Evolutionary conservation across 1,139 yeast genomes (phyloP).

Genomic region (Candida dubliniensis): DNA sequence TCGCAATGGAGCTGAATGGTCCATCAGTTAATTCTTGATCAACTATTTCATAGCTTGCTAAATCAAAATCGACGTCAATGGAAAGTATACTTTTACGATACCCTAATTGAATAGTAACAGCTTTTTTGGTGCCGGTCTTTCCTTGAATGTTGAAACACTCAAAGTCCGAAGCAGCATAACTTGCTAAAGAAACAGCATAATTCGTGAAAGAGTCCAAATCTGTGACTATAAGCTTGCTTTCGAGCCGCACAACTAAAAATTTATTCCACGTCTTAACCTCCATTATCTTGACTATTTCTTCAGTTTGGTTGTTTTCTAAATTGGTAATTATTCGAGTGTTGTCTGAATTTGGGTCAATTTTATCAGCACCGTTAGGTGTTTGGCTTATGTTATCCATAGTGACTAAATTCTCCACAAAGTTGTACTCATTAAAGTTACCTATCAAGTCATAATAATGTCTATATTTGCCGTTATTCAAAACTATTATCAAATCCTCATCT

Average conservation of each 20-base stretch:
- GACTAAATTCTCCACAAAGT: slow-evolving; percentile 32
- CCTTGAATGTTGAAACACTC: slow-evolving; percentile 14
- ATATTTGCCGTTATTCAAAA: slow-evolving; percentile 55
- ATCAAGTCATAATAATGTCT: slow-evolving; percentile 69
- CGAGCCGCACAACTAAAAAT: slow-evolving; percentile 33
- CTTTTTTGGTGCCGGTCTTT: slow-evolving; percentile 9
- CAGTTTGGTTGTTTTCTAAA: slow-evolving; percentile 34
- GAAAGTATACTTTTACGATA: slow-evolving; percentile 31
- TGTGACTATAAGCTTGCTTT: slow-evolving; percentile 27
- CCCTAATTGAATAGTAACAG: slow-evolving; percentile 26
- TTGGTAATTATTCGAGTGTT: slow-evolving; percentile 25
- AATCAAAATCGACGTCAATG: slow-evolving; percentile 25
- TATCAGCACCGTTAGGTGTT: not conserved
- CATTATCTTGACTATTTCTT: slow-evolving; percentile 29
- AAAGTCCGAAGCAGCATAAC: slow-evolving; percentile 16
- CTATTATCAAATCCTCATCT: slow-evolving; percentile 61
- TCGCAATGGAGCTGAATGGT: slow-evolving; percentile 52
- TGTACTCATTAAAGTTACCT: slow-evolving; percentile 59
- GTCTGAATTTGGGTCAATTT: not conserved
- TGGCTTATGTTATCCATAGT: slow-evolving; percentile 1
- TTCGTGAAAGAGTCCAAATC: slow-evolving; percentile 27
- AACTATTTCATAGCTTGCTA: slow-evolving; percentile 24
- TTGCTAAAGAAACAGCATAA: slow-evolving; percentile 27
- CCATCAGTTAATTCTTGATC: slow-evolving; percentile 53
- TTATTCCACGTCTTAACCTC: slow-evolving; percentile 24